These are phyloP conservation scores for Ophiostoma piceae DNA, from an alignment of 2,329 filamentous ascomycete species.

Conservation along the genomic window DNA sequence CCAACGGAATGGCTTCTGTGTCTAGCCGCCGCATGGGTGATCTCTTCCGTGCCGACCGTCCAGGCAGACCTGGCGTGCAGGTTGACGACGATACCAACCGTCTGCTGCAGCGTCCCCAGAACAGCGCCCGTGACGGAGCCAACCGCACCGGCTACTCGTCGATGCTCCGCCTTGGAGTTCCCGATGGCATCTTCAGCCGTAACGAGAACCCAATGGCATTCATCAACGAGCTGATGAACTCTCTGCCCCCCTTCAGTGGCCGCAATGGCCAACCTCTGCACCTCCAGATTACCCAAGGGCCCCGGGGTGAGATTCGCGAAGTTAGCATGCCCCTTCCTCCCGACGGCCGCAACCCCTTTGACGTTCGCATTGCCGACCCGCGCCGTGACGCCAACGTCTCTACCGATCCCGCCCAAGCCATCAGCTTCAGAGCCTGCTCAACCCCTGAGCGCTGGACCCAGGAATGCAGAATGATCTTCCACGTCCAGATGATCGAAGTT, in stretches of 20 bases:
- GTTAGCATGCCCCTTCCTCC: constrained; percentile 40
- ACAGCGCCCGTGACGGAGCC: constrained; percentile 40
- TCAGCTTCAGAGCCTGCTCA: constrained; percentile 65
- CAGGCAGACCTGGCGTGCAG: constrained; percentile 43
- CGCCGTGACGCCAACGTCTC: constrained; percentile 42
- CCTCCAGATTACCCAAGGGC: constrained; percentile 52
- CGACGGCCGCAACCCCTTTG: constrained; percentile 5
- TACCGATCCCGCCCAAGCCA: constrained; percentile 65
- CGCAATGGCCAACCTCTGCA: constrained; percentile 50
- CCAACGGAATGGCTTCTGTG: constrained; percentile 35
- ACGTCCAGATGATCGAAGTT: constrained; percentile 55
- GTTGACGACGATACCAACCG: constrained; percentile 83
- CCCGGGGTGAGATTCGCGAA: constrained; percentile 49
- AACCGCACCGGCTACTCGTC: constrained; percentile 41
- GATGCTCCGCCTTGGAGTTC: constrained; percentile 47
- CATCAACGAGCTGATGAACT: constrained; percentile 52
- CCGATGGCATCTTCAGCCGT: constrained; percentile 42
- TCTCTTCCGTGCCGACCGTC: constrained; percentile 49
- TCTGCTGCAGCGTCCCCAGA: constrained; percentile 59
- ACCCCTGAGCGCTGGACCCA: constrained; percentile 81
- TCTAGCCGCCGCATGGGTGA: constrained; percentile 38
- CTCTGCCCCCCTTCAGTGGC: constrained; percentile 35
- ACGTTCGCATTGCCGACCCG: constrained; percentile 34
- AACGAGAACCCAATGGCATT: constrained; percentile 43
- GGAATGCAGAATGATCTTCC: constrained; percentile 83